Percentiles rank a stretch among this genome's conserved stretches.
Conservation (phyloP, 345 rosid species). For the Cardamine occulta region DNA sequence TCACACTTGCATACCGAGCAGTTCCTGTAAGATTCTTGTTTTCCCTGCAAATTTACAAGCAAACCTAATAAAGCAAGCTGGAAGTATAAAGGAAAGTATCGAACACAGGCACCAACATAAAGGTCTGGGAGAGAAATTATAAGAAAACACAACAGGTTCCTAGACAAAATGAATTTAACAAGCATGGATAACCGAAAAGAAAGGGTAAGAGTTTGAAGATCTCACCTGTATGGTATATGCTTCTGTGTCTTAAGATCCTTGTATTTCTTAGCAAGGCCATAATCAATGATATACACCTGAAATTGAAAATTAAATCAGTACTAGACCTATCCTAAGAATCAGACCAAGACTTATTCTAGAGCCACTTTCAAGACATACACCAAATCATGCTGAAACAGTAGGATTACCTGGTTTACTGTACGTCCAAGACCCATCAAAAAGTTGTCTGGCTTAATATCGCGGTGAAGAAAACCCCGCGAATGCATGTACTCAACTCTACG, state of each 20-base stretch:
- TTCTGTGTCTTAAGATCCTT: constrained; percentile 47
- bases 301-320: neutral
- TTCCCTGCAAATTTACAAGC: constrained; percentile 63
- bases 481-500: constrained; percentile 97
- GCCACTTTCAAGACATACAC: constrained; percentile 2
- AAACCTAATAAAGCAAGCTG: constrained; percentile 3
- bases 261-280: constrained; percentile 49
- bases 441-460: constrained; percentile 98
- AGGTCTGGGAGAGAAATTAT: neutral
- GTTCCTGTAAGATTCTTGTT: constrained; percentile 99
- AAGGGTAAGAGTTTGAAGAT: constrained; percentile 9
- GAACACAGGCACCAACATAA: constrained; percentile 1
- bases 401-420: constrained; percentile 86
- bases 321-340: constrained; percentile 12
- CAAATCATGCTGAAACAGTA: constrained; percentile 2
- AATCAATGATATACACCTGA: constrained; percentile 50
- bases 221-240: constrained; percentile 49
- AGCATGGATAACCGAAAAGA: neutral
- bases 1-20: constrained; percentile 96
- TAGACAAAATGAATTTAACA: neutral
- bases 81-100: constrained; percentile 18
- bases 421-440: constrained; percentile 96
- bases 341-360: neutral
- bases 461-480: constrained; percentile 90
- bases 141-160: neutral